Percentiles rank a stretch among this genome's conserved stretches.
phyloP scores from a whole-genome alignment of 2,329 filamentous ascomycete species.

The Cladorrhinum sp. region DNA sequence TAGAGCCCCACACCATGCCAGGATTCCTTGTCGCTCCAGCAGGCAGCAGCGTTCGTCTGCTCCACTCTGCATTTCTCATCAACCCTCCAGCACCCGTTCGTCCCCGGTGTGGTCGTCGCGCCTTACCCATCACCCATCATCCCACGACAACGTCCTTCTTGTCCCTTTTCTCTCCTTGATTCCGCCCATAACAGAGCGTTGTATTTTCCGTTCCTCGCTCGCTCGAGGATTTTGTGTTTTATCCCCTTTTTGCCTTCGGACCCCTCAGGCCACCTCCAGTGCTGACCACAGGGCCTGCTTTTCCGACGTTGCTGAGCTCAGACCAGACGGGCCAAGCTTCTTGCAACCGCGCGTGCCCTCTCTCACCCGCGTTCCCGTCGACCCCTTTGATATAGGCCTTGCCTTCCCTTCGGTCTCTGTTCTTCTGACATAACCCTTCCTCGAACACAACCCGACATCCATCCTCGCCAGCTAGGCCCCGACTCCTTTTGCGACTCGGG shows the following conservation, averaged over 20 bases:
- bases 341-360: not conserved
- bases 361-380: not conserved
- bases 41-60: conserved; percentile 29
- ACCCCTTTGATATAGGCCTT: conserved; percentile 20
- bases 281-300: not conserved
- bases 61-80: conserved; percentile 31
- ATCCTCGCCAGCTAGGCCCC: conserved; percentile 1
- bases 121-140: conserved; percentile 7
- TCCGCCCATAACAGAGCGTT: not conserved
- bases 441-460: not conserved
- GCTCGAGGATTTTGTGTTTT: conserved; percentile 1
- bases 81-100: conserved; percentile 13
- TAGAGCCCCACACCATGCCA: conserved; percentile 17
- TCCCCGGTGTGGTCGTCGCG: not conserved
- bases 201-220: not conserved
- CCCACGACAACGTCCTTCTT: conserved; percentile 13
- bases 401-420: conserved; percentile 17
- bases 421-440: conserved; percentile 10
- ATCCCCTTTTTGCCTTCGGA: not conserved
- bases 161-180: conserved; percentile 14
- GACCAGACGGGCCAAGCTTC: conserved; percentile 11
- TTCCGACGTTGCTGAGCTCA: conserved; percentile 8
- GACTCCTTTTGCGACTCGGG: not conserved
- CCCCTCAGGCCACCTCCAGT: not conserved
- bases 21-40: conserved; percentile 20